A percentile compares a stretch with the other conserved stretches of the same genome.
These are phyloP conservation scores for Diplotaxis tenuifolia DNA, from an alignment of 345 rosid genomes.

Conservation along the genomic window DNA sequence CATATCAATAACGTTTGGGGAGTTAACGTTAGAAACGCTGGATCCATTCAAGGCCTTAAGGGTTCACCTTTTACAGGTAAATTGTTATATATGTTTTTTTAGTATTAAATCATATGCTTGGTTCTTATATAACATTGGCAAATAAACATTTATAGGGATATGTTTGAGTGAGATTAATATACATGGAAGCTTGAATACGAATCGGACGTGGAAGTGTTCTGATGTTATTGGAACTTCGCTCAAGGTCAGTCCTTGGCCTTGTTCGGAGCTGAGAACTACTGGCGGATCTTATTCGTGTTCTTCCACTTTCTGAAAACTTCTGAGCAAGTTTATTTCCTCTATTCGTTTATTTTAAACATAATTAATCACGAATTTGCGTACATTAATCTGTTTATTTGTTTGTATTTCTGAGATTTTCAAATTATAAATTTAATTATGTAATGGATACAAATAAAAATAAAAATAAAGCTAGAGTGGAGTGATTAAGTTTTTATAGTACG, in stretches of 20 bases:
- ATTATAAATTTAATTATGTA: not conserved
- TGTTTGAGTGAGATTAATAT: slow-evolving; percentile 73
- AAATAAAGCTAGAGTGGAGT: not conserved
- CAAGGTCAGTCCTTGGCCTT: slow-evolving; percentile 74
- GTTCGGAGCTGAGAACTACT: slow-evolving; percentile 57
- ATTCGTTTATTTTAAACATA: not conserved
- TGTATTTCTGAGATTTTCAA: not conserved
- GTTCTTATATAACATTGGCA: not conserved
- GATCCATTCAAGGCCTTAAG: slow-evolving; percentile 63
- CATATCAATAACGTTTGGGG: slow-evolving; percentile 65
- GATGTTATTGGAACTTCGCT: slow-evolving; percentile 66
- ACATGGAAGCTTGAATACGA: slow-evolving; percentile 42
- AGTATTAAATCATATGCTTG: not conserved
- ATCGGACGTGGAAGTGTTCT: slow-evolving; percentile 69
- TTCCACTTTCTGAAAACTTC: slow-evolving; percentile 26
- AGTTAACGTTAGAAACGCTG: slow-evolving; percentile 61
- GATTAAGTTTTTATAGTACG: not conserved
- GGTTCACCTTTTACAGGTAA: slow-evolving; percentile 57
- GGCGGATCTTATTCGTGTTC: slow-evolving; percentile 39
- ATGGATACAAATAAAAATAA: not conserved
- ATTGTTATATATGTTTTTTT: not conserved
- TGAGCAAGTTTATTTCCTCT: not conserved
- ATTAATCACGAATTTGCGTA: not conserved
- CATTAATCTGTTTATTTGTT: not conserved
- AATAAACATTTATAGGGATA: slow-evolving; percentile 37